Evolutionary conservation across 495 filamentous ascomycete species (phyloP).

Genomic region (Daldinia bambusicola): DNA sequence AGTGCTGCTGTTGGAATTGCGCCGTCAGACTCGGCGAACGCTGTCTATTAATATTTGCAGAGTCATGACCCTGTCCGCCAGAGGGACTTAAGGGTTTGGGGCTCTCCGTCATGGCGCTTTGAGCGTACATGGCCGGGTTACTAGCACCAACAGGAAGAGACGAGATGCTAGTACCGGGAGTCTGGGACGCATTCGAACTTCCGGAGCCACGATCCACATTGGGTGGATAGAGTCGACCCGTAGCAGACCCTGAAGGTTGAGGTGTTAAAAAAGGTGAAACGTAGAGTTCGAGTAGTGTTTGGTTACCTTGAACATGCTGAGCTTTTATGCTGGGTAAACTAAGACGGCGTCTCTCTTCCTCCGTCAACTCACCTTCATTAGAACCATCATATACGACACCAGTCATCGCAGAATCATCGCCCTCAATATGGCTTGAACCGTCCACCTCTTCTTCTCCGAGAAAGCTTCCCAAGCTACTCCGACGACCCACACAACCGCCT

Average conservation of each 20-base stretch:
- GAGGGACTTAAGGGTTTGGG: constrained; percentile 87
- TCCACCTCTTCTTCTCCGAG: constrained; percentile 79
- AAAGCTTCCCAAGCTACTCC: constrained; percentile 88
- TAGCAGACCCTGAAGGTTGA: constrained; percentile 59
- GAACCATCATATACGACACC: constrained; percentile 79
- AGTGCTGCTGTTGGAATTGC: constrained; percentile 72
- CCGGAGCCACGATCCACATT: constrained; percentile 62
- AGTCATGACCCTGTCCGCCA: constrained; percentile 67
- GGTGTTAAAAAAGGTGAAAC: constrained; percentile 34
- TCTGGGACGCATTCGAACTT: constrained; percentile 66
- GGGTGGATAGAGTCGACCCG: constrained; percentile 73
- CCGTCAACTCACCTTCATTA: constrained; percentile 59
- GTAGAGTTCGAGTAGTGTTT: constrained; percentile 49
- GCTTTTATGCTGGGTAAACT: constrained; percentile 77
- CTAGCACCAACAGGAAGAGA: constrained; percentile 60
- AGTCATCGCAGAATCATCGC: constrained; percentile 80
- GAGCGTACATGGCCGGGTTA: constrained; percentile 71
- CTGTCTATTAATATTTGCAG: constrained; percentile 62
- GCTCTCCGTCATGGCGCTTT: constrained; percentile 81
- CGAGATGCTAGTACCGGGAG: constrained; percentile 59
- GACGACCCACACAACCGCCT: constrained; percentile 91
- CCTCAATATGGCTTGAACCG: constrained; percentile 61
- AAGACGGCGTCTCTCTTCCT: constrained; percentile 62
- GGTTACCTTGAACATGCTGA: constrained; percentile 68
- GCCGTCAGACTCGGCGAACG: constrained; percentile 76